Conservation (phyloP, 345 rosid genomes). For the Geranium brycei region DNA sequence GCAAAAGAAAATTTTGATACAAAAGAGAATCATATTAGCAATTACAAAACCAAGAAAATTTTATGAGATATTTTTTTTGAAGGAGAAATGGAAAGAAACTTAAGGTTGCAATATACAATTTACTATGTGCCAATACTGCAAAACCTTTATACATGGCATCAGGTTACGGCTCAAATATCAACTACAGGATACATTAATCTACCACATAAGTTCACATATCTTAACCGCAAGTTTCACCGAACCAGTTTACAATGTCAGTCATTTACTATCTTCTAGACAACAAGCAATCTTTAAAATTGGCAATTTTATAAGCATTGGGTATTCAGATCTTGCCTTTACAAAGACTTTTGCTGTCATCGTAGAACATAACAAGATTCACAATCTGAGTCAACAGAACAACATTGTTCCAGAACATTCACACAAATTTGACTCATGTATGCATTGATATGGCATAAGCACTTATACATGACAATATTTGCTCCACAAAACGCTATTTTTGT, state of each 20-base stretch:
- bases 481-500: not conserved
- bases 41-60: not conserved
- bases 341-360: not conserved
- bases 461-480: not conserved
- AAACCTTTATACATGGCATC: too few species aligned
- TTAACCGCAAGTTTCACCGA: too few species aligned
- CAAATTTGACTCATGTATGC: too few species aligned
- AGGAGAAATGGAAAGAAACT: not conserved
- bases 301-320: not conserved
- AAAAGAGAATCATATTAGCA: conserved; percentile 1
- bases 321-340: not conserved
- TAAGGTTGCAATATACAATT: too few species aligned
- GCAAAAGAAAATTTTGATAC: conserved; percentile 9
- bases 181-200: too few species aligned
- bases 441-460: not conserved
- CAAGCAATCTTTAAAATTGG: not conserved
- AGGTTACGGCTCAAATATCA: too few species aligned
- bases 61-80: not conserved
- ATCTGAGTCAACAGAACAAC: not conserved
- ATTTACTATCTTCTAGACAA: not conserved
- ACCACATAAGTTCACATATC: too few species aligned
- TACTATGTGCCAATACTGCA: too few species aligned
- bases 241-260: too few species aligned
- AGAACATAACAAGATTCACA: not conserved
- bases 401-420: too few species aligned